Evolutionary conservation across 495 filamentous ascomycete species (phyloP), one percentile per base, ranked within the genome.

Genomic region (Podospora sp.): DNA sequence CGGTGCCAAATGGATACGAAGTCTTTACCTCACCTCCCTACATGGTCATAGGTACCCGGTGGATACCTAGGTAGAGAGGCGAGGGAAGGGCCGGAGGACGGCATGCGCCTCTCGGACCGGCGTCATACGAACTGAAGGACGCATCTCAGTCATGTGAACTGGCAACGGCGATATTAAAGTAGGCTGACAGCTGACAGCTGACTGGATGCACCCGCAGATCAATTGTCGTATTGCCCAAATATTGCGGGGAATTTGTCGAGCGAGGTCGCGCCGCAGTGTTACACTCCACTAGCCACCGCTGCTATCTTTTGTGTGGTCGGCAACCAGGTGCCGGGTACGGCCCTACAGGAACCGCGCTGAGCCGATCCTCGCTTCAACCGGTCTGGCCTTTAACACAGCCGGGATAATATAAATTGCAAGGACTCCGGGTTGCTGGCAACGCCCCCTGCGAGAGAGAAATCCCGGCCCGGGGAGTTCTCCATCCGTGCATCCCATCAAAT

Each of bases 241-340:
- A 40, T 20, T 50, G 59, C 59, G 59, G 59, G 59, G 59, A 62
- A 49, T 22, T n/a, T 29, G 0, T 33, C 33, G 22, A 24, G 46
- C 21, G 14, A 51, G 36, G 40, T 25, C 60, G 22, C 18, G 14
- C 61, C 16, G 56, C 56, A 33, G 56, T 27, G 56, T 63, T 20
- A 40, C 24, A 51, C 29, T 63, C 24, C 61, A 52, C 25, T 40
- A 18, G 21, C 60, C 29, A 33, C 29, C 29, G 29, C 8, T 33
- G 36, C 11, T 22, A 24, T 7, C 18, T 52, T 21, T 33, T 16
- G 24, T 26, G 8, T 21, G 35, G 16, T 24, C 61, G 61, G 61
- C 18, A 63, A 63, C 21, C 61, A 33, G 61, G 25, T 63, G 61
- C 61, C 61, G 61, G 33, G 26, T 22, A n/a, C 33, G 21, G 24